These are phyloP conservation scores for Spirogloea muscicola DNA, from an alignment of 139 green algal species.

Conservation along the genomic window DNA sequence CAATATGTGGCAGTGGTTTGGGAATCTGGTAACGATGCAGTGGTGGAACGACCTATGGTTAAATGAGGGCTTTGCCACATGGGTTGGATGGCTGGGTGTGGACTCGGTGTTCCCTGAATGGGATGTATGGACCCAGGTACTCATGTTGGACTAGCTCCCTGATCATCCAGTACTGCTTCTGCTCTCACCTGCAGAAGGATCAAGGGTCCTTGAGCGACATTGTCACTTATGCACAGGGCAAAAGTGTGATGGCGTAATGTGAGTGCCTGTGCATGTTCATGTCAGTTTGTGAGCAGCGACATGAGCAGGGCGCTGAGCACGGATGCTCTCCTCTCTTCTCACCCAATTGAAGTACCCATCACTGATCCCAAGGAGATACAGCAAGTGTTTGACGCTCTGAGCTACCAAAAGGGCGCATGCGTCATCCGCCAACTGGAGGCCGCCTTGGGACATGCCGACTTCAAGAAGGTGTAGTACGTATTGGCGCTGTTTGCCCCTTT, in stretches of 20 bases:
- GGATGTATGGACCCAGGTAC: conserved; percentile 51
- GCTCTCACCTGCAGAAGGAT: too few relatives aligned
- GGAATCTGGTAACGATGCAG: conserved; percentile 79
- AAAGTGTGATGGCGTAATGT: too few relatives aligned
- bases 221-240: not conserved
- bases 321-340: conserved; percentile 48
- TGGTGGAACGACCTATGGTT: conserved; percentile 89
- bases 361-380: conserved; percentile 46
- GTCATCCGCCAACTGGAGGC: conserved; percentile 85
- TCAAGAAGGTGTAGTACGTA: conserved; percentile 42
- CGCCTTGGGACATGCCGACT: conserved; percentile 56
- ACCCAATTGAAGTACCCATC: conserved; percentile 52
- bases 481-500: conserved; percentile 5
- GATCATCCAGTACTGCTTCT: too few relatives aligned
- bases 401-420: conserved; percentile 73
- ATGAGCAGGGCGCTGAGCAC: conserved; percentile 33
- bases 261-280: too few relatives aligned
- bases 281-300: conserved; percentile 49
- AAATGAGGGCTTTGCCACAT: conserved; percentile 71
- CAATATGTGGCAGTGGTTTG: conserved; percentile 62
- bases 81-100: conserved; percentile 46
- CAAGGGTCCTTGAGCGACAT: not conserved
- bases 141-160: conserved; percentile 13
- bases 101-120: conserved; percentile 48
- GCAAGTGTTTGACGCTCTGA: conserved; percentile 52